A percentile compares a stretch with the other conserved stretches of the same genome.
phyloP scores from a whole-genome alignment of 2,329 filamentous ascomycete genomes.

The Chaetomiaceae sp. region DNA sequence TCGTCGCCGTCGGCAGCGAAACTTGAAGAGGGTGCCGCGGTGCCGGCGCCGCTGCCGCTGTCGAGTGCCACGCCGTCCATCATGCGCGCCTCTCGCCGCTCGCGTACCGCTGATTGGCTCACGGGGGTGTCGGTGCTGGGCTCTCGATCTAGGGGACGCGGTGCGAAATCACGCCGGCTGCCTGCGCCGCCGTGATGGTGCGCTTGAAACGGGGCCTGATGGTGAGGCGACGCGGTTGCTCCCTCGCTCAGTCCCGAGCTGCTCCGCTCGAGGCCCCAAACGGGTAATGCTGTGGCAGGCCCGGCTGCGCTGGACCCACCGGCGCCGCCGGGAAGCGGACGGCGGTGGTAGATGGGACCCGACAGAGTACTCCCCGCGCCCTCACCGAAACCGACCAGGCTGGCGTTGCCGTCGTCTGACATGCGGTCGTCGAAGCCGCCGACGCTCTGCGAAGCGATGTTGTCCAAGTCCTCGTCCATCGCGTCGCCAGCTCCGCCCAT shows the following conservation, averaged over 20 bases:
- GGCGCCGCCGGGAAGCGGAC: constrained; percentile 40
- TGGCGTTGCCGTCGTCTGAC: constrained; percentile 78
- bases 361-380: constrained; percentile 81
- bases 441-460: constrained; percentile 42
- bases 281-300: neutral
- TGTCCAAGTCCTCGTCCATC: constrained; percentile 51
- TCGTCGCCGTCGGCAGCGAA: constrained; percentile 42
- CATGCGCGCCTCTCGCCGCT: constrained; percentile 56
- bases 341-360: constrained; percentile 63
- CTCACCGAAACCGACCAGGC: constrained; percentile 86
- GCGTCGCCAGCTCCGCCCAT: constrained; percentile 31
- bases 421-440: constrained; percentile 62
- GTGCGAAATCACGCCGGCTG: constrained; percentile 6
- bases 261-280: constrained; percentile 44
- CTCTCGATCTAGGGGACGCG: constrained; percentile 23
- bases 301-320: constrained; percentile 29
- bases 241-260: constrained; percentile 47
- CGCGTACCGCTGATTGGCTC: constrained; percentile 42
- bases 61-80: constrained; percentile 60
- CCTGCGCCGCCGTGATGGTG: constrained; percentile 11
- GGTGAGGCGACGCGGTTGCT: neutral
- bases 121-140: constrained; percentile 36
- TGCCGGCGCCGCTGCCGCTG: constrained; percentile 32
- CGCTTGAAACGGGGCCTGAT: constrained; percentile 10
- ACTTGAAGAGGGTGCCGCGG: too few species aligned